Percentiles rank a stretch among this genome's conserved stretches.
phyloP scores from a whole-genome alignment of 2,329 filamentous ascomycete genomes.

The Fusarium protoensiforme region DNA sequence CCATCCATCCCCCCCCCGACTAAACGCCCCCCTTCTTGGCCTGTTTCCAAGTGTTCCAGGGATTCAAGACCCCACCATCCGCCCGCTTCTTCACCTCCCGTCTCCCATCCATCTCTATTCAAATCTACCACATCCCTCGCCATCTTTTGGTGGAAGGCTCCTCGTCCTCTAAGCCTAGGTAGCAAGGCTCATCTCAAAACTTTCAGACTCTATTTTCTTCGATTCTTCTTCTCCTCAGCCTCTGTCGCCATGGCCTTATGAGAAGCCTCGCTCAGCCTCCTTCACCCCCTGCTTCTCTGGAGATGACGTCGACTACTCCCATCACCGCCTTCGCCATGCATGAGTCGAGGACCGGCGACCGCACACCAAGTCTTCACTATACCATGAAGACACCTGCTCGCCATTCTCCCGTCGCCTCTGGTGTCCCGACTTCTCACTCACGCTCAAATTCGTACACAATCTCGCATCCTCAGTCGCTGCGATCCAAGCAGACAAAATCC shows the following conservation, averaged over 20 bases:
- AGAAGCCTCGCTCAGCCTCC: conserved; percentile 26
- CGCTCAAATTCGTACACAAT: conserved; percentile 53
- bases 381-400: conserved; percentile 60
- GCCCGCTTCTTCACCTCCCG: conserved; percentile 35
- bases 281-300: conserved; percentile 26
- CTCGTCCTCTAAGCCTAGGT: neutral
- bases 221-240: neutral
- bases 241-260: conserved; percentile 36
- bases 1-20: neutral
- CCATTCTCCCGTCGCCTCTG: conserved; percentile 49
- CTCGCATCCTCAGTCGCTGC: conserved; percentile 55
- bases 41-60: conserved; percentile 42
- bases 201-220: neutral
- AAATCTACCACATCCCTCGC: conserved; percentile 28
- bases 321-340: conserved; percentile 44
- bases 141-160: conserved; percentile 20
- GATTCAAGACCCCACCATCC: conserved; percentile 43
- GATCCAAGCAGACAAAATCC: conserved; percentile 53
- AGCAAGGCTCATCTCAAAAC: neutral
- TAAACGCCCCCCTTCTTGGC: conserved; percentile 33
- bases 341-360: conserved; percentile 49
- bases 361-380: conserved; percentile 51
- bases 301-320: conserved; percentile 42
- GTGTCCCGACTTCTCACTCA: conserved; percentile 42
- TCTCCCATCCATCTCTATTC: conserved; percentile 26